Evolutionary conservation across 495 filamentous ascomycete genomes (phyloP).

Genomic region (Penicillium paradoxum): DNA sequence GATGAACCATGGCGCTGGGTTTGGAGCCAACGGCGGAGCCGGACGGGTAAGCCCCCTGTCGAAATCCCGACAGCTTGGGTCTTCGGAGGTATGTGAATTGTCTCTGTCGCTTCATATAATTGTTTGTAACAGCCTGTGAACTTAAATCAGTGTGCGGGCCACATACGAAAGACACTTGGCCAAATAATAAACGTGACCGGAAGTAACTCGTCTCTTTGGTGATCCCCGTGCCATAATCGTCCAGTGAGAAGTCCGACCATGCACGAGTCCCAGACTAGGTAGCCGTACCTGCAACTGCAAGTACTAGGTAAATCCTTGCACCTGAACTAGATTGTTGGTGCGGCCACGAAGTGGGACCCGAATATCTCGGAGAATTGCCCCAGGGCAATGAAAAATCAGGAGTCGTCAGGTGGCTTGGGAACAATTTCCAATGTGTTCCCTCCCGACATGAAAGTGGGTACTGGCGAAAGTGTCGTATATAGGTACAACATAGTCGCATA

Average conservation of each 20-base stretch:
- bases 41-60: constrained; percentile 12
- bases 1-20: constrained; percentile 43
- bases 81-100: constrained; percentile 4
- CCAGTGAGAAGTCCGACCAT: no score
- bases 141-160: constrained; percentile 6
- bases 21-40: constrained; percentile 21
- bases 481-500: background rate
- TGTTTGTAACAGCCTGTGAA: background rate
- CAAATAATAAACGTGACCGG: no score
- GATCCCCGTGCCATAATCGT: no score
- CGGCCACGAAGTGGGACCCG: background rate
- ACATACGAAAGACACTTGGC: no score
- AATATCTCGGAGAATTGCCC: background rate
- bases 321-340: background rate
- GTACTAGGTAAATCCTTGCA: background rate
- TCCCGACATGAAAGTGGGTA: background rate
- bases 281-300: background rate
- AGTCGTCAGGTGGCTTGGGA: constrained; percentile 1
- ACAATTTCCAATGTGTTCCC: constrained; percentile 6
- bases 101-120: no score
- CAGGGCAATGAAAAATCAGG: background rate
- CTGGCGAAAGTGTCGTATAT: background rate
- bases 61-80: constrained; percentile 31
- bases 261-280: background rate
- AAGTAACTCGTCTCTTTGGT: no score